Conservation (phyloP, 1,284 basidiomycete genomes). For the Apiotrichum mycotoxinovorans region DNA sequence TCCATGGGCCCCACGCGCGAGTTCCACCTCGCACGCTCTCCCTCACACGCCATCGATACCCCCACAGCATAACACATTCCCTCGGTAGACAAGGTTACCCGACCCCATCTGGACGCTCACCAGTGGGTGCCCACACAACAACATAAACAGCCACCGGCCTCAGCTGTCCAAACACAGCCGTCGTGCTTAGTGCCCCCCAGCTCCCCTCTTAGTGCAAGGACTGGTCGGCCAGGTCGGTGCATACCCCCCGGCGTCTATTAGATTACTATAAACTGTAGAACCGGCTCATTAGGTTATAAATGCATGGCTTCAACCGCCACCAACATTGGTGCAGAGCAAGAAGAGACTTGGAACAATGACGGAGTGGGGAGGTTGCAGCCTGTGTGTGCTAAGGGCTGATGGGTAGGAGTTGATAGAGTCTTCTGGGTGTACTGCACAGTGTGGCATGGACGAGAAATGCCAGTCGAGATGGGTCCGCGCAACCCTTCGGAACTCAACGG, state of each 20-base stretch:
- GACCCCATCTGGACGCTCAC: neutral
- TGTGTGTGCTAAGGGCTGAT: too few relatives aligned
- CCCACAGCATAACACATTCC: conserved; percentile 24
- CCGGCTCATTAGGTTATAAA: conserved; percentile 13
- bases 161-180: conserved; percentile 8
- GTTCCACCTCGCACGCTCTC: conserved; percentile 49
- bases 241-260: conserved; percentile 9
- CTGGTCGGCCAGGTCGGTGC: conserved; percentile 7
- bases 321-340: neutral
- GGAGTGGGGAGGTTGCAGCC: too few relatives aligned
- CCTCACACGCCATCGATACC: conserved; percentile 17
- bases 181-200: conserved; percentile 6
- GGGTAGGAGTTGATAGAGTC: too few relatives aligned
- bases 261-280: conserved; percentile 3
- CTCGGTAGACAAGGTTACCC: conserved; percentile 17
- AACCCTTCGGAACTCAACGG: too few relatives aligned
- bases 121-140: neutral
- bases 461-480: too few relatives aligned
- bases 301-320: conserved; percentile 31
- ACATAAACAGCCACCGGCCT: conserved; percentile 2
- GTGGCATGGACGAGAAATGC: too few relatives aligned
- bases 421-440: too few relatives aligned
- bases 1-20: conserved; percentile 41
- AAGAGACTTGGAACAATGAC: neutral
- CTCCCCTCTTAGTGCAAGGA: neutral